These are phyloP conservation scores for Violaceomyces palustris DNA, from an alignment of 1,284 basidiomycete genomes.

Conservation along the genomic window DNA sequence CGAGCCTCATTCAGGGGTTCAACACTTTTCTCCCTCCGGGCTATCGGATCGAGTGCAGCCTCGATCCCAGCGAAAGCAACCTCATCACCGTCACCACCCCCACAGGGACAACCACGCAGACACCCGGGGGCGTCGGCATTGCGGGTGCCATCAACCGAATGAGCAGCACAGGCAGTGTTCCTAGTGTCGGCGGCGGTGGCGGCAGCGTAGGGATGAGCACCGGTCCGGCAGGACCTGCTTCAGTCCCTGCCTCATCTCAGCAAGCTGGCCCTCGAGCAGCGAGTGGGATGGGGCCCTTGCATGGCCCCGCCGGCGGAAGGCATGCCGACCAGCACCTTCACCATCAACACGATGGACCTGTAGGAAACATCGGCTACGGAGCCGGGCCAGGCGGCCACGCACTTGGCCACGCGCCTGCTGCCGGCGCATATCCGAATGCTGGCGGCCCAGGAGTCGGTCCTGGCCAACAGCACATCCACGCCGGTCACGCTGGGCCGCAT, in stretches of 20 bases:
- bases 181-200: conserved; percentile 6
- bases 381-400: conserved; percentile 15
- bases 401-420: conserved; percentile 10
- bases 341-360: conserved; percentile 15
- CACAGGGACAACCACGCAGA: conserved; percentile 66
- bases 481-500: conserved; percentile 17
- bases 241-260: too few species aligned
- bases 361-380: conserved; percentile 16
- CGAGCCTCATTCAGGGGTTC: conserved; percentile 91
- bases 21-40: conserved; percentile 97
- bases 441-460: neutral
- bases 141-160: conserved; percentile 45
- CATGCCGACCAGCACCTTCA: conserved; percentile 29
- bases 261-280: conserved; percentile 5
- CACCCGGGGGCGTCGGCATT: conserved; percentile 53
- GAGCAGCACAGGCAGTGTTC: conserved; percentile 29
- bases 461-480: conserved; percentile 5
- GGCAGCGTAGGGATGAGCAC: too few species aligned
- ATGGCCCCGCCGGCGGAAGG: conserved; percentile 12
- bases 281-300: conserved; percentile 20
- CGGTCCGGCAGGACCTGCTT: too few species aligned
- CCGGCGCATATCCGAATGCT: conserved; percentile 7
- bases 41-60: conserved; percentile 88
- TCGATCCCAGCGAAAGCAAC: conserved; percentile 60
- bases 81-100: conserved; percentile 94